Evolutionary conservation across 805 yeast genomes (phyloP).

Genomic region (Candida nemodendra): DNA sequence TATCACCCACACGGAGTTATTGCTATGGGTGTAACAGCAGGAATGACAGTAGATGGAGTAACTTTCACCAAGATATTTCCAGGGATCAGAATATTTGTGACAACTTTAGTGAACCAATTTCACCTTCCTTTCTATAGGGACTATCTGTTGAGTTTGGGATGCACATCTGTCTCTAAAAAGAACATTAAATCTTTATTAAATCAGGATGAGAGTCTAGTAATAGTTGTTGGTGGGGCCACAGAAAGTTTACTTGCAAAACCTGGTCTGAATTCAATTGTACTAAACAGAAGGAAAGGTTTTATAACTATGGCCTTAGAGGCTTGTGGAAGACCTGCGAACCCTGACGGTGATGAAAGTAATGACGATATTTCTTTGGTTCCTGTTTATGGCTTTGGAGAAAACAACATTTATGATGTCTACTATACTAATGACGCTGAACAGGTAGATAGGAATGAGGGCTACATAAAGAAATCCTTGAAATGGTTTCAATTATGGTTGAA

Average conservation of each 20-base stretch:
- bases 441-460: conserved; percentile 19
- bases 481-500: conserved; percentile 73
- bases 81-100: conserved; percentile 72
- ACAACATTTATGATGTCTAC: conserved; percentile 48
- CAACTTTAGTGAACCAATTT: conserved; percentile 84
- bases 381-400: conserved; percentile 89
- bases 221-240: conserved; percentile 95
- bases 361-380: conserved; percentile 85
- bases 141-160: conserved; percentile 75
- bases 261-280: conserved; percentile 63
- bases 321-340: conserved; percentile 13
- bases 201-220: conserved; percentile 72
- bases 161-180: conserved; percentile 76
- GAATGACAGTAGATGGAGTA: conserved; percentile 79
- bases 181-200: conserved; percentile 66
- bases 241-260: conserved; percentile 74
- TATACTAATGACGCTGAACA: conserved; percentile 25
- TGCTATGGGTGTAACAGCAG: conserved; percentile 86
- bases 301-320: conserved; percentile 79
- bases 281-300: conserved; percentile 82
- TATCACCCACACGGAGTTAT: conserved; percentile 97
- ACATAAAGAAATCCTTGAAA: conserved; percentile 40
- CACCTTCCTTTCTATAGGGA: conserved; percentile 83
- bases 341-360: conserved; percentile 8
- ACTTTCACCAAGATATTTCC: conserved; percentile 70